Evolutionary conservation across 1,139 yeast species (phyloP).

Genomic region (Yamadazyma buinensis): DNA sequence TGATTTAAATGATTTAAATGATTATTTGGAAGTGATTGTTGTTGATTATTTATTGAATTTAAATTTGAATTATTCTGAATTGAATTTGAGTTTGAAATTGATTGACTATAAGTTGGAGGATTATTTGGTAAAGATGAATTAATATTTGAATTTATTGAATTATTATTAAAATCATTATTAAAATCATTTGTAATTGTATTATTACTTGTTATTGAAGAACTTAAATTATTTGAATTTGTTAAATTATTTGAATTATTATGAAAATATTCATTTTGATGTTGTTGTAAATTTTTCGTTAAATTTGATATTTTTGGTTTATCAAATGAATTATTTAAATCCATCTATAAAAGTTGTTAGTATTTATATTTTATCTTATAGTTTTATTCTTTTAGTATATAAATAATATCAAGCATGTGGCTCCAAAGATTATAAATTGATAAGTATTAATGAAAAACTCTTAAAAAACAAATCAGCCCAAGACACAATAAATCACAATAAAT

Average conservation of each 20-base stretch:
- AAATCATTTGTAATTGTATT: neutral
- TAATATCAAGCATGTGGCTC: no score
- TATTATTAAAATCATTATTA: neutral
- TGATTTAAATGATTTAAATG: neutral
- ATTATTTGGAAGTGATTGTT: slow-evolving; percentile 1
- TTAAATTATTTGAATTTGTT: neutral
- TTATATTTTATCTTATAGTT: no score
- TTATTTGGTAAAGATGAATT: slow-evolving; percentile 12
- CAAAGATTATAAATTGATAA: no score
- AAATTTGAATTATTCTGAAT: neutral
- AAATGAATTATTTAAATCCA: slow-evolving; percentile 13
- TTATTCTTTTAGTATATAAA: no score
- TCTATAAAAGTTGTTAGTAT: slow-evolving; percentile 5
- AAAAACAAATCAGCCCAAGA: no score
- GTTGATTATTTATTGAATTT: neutral
- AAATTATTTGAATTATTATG: neutral
- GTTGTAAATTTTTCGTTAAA: slow-evolving; percentile 35
- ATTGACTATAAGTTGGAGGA: slow-evolving; percentile 12
- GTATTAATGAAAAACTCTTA: no score
- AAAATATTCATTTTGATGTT: slow-evolving; percentile 4
- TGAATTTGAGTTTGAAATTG: neutral
- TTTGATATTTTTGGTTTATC: slow-evolving; percentile 26
- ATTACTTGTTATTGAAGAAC: neutral
- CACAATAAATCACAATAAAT: no score
- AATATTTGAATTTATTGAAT: neutral